Evolutionary conservation across 2,329 filamentous ascomycete genomes (phyloP).

Genomic region (Conoideocrella luteorostrata): DNA sequence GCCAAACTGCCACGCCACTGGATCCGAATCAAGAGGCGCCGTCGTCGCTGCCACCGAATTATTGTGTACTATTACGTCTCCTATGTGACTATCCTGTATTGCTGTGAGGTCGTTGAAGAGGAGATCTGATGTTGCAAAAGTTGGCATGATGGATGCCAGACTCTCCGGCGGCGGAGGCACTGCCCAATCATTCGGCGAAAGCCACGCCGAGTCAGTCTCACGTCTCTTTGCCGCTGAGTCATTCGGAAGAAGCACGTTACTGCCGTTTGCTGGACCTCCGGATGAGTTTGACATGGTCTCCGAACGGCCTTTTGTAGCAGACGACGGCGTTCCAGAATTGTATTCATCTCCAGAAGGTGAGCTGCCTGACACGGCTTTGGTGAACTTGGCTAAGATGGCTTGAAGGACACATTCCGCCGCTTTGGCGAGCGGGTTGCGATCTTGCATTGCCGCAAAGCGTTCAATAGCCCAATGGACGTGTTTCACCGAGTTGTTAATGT

Average conservation of each 20-base stretch:
- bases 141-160: constrained; percentile 44
- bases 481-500: constrained; percentile 40
- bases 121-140: constrained; percentile 52
- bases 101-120: constrained; percentile 49
- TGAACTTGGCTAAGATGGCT: constrained; percentile 48
- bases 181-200: constrained; percentile 26
- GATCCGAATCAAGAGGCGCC: constrained; percentile 1
- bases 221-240: not conserved
- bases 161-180: constrained; percentile 37
- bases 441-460: constrained; percentile 50
- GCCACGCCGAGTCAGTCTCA: not conserved
- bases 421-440: constrained; percentile 46
- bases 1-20: constrained; percentile 42
- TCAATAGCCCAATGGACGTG: constrained; percentile 56
- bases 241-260: not conserved
- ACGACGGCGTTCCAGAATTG: constrained; percentile 12
- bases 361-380: constrained; percentile 34
- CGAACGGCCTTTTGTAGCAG: constrained; percentile 2
- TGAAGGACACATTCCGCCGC: constrained; percentile 49
- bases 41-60: not conserved
- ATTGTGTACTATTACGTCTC: not conserved
- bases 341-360: constrained; percentile 12
- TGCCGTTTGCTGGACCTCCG: not conserved
- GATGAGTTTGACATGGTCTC: not conserved
- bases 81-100: constrained; percentile 21